Evolutionary conservation across 306 rosid species (phyloP), one percentile per base, ranked within the genome.

Genomic region (Quercus ilex): DNA sequence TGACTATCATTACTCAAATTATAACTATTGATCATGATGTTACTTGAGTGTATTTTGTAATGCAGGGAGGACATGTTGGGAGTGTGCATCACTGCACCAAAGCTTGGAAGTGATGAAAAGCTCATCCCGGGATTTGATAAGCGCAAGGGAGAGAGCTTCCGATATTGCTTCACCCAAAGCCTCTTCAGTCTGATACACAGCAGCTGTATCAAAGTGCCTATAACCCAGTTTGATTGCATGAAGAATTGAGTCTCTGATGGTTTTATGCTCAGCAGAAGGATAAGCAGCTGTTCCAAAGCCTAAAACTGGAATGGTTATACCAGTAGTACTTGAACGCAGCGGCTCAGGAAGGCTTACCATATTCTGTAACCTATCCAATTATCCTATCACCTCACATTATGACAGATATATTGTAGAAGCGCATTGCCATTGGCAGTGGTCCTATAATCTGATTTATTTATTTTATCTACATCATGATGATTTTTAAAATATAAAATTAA

Each of bases 71-170:
- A 83, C 89, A 57, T 75, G 89, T 25, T 88, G 79, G 55, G 78
- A 87, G n/a, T 85, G 91, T 1, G 86, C 84, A 1, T 88, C 73
- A 5, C 77, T 76, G 78, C 74, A 74, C 89, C 88, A 88, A 23
- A 85, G 88, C 79, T 85, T 88, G 15, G 89, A 85, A n/a, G 91
- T 88, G 74, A 88, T 78, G 14, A 88, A 88, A 76, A 88, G 89
- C 0, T 88, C 55, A 6, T 85, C n/a, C 1, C 86, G 56, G 7
- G 89, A 53, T 1, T 77, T 87, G 30, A 79, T 12, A 11, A 88
- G 81, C 4, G 88, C 86, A 25, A 83, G 88, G 2, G 75, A 0
- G 8, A 74, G 0, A 1, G 91, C 89, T 15, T 88, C 88, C 2
- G 79, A 73, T 2, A 85, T 51, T 64, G 80, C 89, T 26, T 88